Base-by-base conservation (phyloP, 2,329 filamentous ascomycete species). In the Periconia sp. region DNA sequence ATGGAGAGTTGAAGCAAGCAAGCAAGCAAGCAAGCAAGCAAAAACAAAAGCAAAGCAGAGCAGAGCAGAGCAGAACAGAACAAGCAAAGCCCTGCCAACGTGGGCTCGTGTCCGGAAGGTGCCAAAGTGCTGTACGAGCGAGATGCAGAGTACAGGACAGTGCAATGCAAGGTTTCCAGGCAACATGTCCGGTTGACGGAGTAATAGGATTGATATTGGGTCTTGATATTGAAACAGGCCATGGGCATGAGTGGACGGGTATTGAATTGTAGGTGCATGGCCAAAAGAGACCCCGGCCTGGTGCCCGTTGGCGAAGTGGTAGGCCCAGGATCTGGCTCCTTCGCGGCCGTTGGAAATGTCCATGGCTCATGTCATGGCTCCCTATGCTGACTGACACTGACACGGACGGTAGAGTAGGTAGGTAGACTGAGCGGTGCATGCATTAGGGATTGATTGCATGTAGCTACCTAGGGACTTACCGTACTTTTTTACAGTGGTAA, bases 311-410 rank as follows among this genome's bases (percentile, higher is more conserved):
- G 17, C 41, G 41, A 27, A 5, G 41, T 19, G 20, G 6, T 37
- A 11, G 33, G 33, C 11, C 33, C 33, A 48, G 46, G 33, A 30
- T 41, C 33, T 37, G n/a, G n/a, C n/a, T n/a, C 19, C 33, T 7
- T 31, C 45, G 31, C 19, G 20, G 46, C 46, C 46, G 46, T 48
- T 48, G 46, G 33, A 37, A 48, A 40, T 30, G 35, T 23, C 30
- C 33, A 37, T 44, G 42, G 17, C n/a, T n/a, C n/a, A n/a, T n/a
- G n/a, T n/a, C n/a, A n/a, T n/a, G n/a, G n/a, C n/a, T n/a, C n/a
- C n/a, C n/a, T n/a, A n/a, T n/a, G n/a, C n/a, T n/a, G n/a, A n/a
- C n/a, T n/a, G n/a, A n/a, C n/a, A n/a, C n/a, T n/a, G n/a, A n/a
- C n/a, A n/a, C n/a, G n/a, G n/a, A n/a, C n/a, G n/a, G n/a, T n/a